Evolutionary conservation across 352 stramenopile species (phyloP), one percentile per base, ranked within the genome.

Genomic region (Phytophthora citrophthora): DNA sequence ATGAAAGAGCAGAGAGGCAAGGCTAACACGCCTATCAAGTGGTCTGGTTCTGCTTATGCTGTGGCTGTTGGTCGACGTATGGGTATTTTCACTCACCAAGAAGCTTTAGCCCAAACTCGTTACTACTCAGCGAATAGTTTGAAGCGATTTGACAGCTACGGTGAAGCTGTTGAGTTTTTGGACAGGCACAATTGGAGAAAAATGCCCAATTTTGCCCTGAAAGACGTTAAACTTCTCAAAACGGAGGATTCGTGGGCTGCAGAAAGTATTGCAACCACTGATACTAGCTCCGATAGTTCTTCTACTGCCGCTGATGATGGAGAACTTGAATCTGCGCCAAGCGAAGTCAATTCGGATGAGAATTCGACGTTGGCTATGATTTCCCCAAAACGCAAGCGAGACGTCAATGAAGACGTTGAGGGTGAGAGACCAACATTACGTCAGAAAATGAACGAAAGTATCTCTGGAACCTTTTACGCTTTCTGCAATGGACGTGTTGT

Each of bases 91-190:
- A 65, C 68, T 15, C 79, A 58, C 53, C 29, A 47, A 0, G 77
- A 86, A 10, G 75, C 73, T 10, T 74, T 79, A 41, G 4, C 43
- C 1, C 79, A 86, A 27, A 76, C 84, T 7, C 57, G 76, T 5
- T 39, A 55, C 0, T 66, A 85, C 24, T 77, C 74, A 36, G 76
- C 58, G 20, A 74, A 72, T 12, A 86, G 71, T 48, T 63, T 74
- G 52, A 86, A 86, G 50, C 78, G 75, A 47, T 91, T 91, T 34
- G 2, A 41, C 8, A 82, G 64, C 11, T 71, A 69, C 5, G 55
- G 59, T 1, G 69, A 83, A 34, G 82, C 82, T 7, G 60, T 87
- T 12, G 56, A 64, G n/a, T 91, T 87, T 41, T 48, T 91, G 15
- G 51, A 62, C 26, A 36, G 18, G 6, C 56, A 71, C 15, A 27